phyloP scores from a whole-genome alignment of 768 basidiomycete genomes.

The Boletus barrowsii region DNA sequence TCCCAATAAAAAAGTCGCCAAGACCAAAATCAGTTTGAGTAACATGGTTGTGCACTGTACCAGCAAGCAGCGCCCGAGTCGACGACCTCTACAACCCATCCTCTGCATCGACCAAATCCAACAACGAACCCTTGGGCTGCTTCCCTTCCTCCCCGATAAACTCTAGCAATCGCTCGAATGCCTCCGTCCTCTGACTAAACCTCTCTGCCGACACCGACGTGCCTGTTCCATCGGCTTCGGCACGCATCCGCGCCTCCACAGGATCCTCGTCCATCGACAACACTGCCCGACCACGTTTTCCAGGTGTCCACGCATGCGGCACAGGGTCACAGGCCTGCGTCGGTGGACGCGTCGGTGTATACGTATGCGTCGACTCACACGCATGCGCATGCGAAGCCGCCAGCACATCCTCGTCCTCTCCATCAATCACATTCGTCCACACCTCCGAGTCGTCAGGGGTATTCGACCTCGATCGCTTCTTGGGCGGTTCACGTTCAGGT shows the following conservation, averaged over 20 bases:
- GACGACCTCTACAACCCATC: constrained; percentile 8
- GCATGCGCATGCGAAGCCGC: not conserved
- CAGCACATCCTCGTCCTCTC: constrained; percentile 21
- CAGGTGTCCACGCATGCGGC: not conserved
- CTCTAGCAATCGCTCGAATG: constrained; percentile 64
- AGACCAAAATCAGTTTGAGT: no score
- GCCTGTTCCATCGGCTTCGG: constrained; percentile 26
- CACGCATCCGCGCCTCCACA: constrained; percentile 15
- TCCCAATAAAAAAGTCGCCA: no score
- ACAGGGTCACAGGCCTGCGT: no score
- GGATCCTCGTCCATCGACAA: constrained; percentile 31
- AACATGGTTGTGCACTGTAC: no score
- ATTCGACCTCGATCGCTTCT: constrained; percentile 44
- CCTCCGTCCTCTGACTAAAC: constrained; percentile 62
- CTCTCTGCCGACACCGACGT: constrained; percentile 40
- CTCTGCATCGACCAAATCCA: constrained; percentile 55
- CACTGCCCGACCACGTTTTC: constrained; percentile 22
- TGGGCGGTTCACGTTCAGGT: constrained; percentile 27
- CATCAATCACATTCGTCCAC: constrained; percentile 41
- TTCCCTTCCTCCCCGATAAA: constrained; percentile 64
- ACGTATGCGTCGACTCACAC: no score
- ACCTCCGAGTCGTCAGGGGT: constrained; percentile 35
- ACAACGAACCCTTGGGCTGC: constrained; percentile 60
- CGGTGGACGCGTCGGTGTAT: no score
- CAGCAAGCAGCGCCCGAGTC: no score